Percentiles rank a stretch among this genome's conserved stretches.
Evolutionary conservation across 2,329 filamentous ascomycete species (phyloP).

Genomic region (Chaetomium globosum): DNA sequence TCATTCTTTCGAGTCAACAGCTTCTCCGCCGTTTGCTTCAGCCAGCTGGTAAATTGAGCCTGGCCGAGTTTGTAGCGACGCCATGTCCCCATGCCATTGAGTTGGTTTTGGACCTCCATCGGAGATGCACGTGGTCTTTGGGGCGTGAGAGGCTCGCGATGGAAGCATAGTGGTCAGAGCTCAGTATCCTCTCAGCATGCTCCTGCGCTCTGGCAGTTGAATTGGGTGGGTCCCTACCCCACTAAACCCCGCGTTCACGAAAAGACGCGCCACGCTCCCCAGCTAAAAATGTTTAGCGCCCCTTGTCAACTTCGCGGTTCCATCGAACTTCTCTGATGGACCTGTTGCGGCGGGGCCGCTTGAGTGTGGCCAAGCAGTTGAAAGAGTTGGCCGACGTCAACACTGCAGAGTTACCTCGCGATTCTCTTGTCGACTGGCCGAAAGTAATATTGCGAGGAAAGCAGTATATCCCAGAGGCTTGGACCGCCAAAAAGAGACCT

Average conservation of each 20-base stretch:
- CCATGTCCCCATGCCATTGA: conserved; percentile 27
- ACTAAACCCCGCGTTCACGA: no score
- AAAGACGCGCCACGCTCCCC: no score
- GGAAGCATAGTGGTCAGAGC: no score
- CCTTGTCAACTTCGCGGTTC: no score
- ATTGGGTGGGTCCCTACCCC: no score
- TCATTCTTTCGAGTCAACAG: conserved; percentile 16
- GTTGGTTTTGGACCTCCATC: conserved; percentile 4
- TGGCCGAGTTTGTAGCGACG: conserved; percentile 31
- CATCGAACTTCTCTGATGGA: no score
- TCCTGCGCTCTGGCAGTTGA: no score
- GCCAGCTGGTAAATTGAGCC: conserved; percentile 30
- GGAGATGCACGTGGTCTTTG: background rate
- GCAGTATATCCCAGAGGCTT: background rate
- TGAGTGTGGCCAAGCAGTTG: no score
- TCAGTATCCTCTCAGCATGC: no score
- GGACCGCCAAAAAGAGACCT: background rate
- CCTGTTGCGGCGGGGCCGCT: no score
- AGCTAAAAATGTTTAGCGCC: no score
- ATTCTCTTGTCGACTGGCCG: background rate
- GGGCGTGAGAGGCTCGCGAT: background rate
- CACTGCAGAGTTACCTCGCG: background rate
- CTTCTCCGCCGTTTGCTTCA: conserved; percentile 32
- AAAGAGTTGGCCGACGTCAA: background rate
- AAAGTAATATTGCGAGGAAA: background rate